Evolutionary conservation across 208 protist species (phyloP), one percentile per base, ranked within the genome.

Genomic region (Spongospora subterranea): DNA sequence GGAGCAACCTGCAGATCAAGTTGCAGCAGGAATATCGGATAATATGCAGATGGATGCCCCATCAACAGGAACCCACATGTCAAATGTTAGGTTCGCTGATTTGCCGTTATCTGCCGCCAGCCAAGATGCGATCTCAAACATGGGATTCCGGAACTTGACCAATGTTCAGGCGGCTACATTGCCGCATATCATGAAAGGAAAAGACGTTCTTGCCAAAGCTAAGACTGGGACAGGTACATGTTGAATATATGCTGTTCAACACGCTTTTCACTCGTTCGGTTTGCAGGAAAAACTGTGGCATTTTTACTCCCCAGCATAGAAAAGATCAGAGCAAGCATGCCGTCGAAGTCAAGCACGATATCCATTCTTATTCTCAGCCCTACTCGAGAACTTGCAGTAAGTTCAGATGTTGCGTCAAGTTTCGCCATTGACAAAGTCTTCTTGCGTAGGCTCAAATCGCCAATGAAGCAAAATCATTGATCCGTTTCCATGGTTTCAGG

Each of bases 141-240:
- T 82, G 71, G 71, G 71, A 6, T 82, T 82, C 71, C 6, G 13
- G 71, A 39, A 39, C 71, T 20, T 82, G 35, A 82, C 71, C 11
- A 13, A 82, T 40, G 71, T 82, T 43, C 71, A 82, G 40, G 17
- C 6, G 71, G 17, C 6, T 40, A 82, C 71, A 20, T n/a, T 82
- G 6, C 71, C 71, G 6, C 17, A 20, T 35, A 82, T 82, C 71
- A 39, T 82, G n/a, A 82, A 35, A 43, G 71, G 71, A 43, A 82
- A 82, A 6, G 71, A 82, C 71, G 71, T 82, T 13, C 71, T 82
- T 13, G 71, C 71, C n/a, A 82, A n/a, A 82, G 71, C 71, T 43
- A 82, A 82, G 35, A 82, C 71, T 82, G 71, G 71, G 11, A 82
- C 71, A 43, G 71, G 71, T 45, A 82, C 35, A n/a, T 43, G 17